phyloP scores from a whole-genome alignment of 192 early-diverging fungal genomes.

The Backusella parvicylindrica region DNA sequence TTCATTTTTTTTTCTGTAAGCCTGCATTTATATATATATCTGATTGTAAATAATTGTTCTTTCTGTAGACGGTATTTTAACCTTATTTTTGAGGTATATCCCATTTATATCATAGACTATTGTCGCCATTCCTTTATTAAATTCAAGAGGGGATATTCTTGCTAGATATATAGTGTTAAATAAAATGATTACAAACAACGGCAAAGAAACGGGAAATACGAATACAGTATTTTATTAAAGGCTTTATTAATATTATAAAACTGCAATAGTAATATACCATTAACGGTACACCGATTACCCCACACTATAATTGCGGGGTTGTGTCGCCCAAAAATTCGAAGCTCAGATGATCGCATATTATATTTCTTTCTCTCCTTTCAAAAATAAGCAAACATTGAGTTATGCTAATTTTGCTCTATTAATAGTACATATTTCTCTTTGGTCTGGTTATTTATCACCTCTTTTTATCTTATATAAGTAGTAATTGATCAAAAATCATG shows the following conservation, averaged over 20 bases:
- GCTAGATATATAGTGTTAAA: too few species aligned
- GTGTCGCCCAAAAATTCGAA: background rate
- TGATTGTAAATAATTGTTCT: background rate
- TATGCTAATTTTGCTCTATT: background rate
- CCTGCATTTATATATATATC: background rate
- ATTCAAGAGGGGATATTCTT: too few species aligned
- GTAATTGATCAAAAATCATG: background rate
- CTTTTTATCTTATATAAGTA: too few species aligned
- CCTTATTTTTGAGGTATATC: background rate
- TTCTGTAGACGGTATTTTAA: background rate
- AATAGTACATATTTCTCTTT: background rate
- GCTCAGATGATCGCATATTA: background rate
- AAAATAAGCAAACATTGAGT: background rate
- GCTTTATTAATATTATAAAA: too few species aligned
- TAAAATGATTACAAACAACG: too few species aligned
- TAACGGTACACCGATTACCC: background rate
- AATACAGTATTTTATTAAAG: too few species aligned
- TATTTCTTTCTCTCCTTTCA: background rate
- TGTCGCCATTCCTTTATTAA: too few species aligned
- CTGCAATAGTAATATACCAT: too few species aligned
- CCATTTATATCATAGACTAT: too few species aligned
- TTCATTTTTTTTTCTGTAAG: background rate
- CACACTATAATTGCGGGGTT: background rate
- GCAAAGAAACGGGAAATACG: too few species aligned
- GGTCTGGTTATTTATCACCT: background rate